A percentile compares a stretch with the other conserved stretches of the same genome.
Conservation (phyloP, 2,329 filamentous ascomycete species). For the Alternaria incomplexa region DNA sequence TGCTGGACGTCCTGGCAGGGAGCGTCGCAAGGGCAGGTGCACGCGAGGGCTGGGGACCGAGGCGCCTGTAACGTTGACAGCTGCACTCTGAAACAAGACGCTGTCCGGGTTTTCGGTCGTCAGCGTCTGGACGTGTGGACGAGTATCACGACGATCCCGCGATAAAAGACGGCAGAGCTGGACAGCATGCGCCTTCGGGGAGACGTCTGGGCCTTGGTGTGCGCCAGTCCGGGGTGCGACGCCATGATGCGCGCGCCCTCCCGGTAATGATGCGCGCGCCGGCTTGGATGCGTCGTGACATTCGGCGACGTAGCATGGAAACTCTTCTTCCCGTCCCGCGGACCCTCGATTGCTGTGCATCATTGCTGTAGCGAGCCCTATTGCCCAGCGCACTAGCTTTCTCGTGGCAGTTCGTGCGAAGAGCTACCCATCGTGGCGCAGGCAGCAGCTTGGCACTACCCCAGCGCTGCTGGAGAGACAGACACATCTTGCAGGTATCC, state of each 20-base stretch:
- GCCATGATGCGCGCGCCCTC: conserved; percentile 20
- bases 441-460: neutral
- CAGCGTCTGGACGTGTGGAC: neutral
- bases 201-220: conserved; percentile 8
- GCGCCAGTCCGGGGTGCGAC: conserved; percentile 8
- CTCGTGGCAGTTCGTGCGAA: neutral
- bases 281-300: conserved; percentile 13
- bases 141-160: neutral
- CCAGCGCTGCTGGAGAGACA: neutral
- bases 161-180: neutral
- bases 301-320: conserved; percentile 23
- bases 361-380: conserved; percentile 9
- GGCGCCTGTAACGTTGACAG: conserved; percentile 10
- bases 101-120: neutral
- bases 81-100: conserved; percentile 1
- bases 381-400: conserved; percentile 2
- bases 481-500: neutral
- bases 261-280: conserved; percentile 20
- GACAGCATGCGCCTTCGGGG: neutral
- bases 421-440: conserved; percentile 1
- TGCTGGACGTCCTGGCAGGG: conserved; percentile 6
- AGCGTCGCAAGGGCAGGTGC: conserved; percentile 14
- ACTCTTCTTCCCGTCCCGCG: conserved; percentile 7
- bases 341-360: conserved; percentile 8
- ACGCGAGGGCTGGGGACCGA: conserved; percentile 13